Percentiles rank a stretch among this genome's conserved stretches.
phyloP scores from a whole-genome alignment of 257 asterid genomes.

The Nicotiana noctiflora region DNA sequence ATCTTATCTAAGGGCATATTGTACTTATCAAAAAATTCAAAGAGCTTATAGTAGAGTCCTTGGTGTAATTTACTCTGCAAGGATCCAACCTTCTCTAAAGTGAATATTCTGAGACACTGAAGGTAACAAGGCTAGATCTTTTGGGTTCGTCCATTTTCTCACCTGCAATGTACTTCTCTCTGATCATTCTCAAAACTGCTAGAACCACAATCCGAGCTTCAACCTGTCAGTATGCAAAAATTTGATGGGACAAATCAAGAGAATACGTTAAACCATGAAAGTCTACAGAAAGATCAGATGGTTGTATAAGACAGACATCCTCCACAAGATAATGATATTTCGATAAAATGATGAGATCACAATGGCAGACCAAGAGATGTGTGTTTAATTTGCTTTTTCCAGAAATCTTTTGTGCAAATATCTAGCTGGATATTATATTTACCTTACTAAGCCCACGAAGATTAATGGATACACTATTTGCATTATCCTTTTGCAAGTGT shows the following conservation, averaged over 20 bases:
- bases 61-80: background rate
- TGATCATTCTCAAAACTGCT: constrained; percentile 85
- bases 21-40: background rate
- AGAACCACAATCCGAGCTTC: constrained; percentile 91
- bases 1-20: background rate
- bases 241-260: constrained; percentile 1
- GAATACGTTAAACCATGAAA: background rate
- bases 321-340: background rate
- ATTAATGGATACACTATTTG: constrained; percentile 58
- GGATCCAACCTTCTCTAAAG: background rate
- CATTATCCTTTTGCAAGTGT: constrained; percentile 64
- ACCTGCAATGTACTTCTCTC: constrained; percentile 66
- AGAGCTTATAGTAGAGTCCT: background rate
- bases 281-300: background rate
- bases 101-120: background rate
- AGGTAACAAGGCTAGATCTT: background rate
- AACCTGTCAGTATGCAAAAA: constrained; percentile 37
- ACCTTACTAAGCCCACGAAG: constrained; percentile 88
- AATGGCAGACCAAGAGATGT: background rate
- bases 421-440: constrained; percentile 2
- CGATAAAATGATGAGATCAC: background rate
- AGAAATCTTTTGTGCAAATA: background rate
- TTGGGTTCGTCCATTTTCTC: background rate
- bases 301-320: background rate
- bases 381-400: background rate